These are phyloP conservation scores for Helichrysum umbraculigerum DNA, from an alignment of 129 eudicot species.

Conservation along the genomic window DNA sequence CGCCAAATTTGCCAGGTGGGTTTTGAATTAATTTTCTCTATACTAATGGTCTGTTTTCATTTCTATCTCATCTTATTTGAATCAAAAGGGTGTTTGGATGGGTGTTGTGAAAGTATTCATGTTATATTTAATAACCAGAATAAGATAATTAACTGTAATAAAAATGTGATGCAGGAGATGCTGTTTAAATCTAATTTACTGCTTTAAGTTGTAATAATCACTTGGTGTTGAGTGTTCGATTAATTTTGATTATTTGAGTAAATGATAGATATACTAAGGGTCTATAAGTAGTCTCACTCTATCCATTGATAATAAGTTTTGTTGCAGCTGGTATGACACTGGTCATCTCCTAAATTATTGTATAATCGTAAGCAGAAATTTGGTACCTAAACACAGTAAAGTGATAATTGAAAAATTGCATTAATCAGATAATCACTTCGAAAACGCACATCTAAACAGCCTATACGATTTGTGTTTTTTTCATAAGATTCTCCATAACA, in stretches of 20 bases:
- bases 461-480: conserved; percentile 5
- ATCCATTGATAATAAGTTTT: no score
- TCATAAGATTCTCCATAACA: not conserved
- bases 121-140: not conserved
- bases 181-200: not conserved
- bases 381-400: not conserved
- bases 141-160: not conserved
- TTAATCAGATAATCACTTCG: not conserved
- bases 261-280: not conserved
- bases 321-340: not conserved
- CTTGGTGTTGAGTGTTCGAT: not conserved
- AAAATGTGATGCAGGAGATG: not conserved
- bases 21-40: conserved; percentile 4
- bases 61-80: not conserved
- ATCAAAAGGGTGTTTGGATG: conserved; percentile 5
- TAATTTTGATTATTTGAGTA: not conserved
- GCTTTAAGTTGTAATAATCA: not conserved
- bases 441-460: not conserved
- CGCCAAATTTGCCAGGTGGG: conserved; percentile 55
- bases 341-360: not conserved
- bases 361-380: not conserved
- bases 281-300: not conserved
- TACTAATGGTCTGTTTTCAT: not conserved
- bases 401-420: not conserved
- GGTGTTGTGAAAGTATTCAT: not conserved